These are phyloP conservation scores for Aspergillus texensis DNA, from an alignment of 2,329 filamentous ascomycete species.

Conservation along the genomic window DNA sequence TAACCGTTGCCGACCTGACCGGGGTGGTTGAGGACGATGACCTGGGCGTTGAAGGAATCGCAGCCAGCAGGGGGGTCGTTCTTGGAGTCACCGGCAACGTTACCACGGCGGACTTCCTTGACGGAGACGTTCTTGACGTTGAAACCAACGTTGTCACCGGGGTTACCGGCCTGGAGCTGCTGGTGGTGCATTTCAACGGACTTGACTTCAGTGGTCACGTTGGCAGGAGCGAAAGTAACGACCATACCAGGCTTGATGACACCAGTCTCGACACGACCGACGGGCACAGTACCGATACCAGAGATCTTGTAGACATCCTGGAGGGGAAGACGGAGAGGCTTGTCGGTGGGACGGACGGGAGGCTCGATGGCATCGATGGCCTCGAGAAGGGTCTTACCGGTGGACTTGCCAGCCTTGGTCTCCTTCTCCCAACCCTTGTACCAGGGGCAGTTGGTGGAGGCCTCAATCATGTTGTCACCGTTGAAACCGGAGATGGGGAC, in stretches of 20 bases:
- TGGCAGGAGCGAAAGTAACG: constrained; percentile 97
- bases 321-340: constrained; percentile 99
- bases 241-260: constrained; percentile 79
- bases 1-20: constrained; percentile 99
- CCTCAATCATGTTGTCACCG: constrained; percentile 98
- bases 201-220: constrained; percentile 99
- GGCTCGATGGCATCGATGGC: constrained; percentile 96
- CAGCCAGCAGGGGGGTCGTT: constrained; percentile 90
- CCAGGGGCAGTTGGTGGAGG: constrained; percentile 94
- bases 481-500: constrained; percentile 99
- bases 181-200: constrained; percentile 99
- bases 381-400: constrained; percentile 98
- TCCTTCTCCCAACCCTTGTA: constrained; percentile 99
- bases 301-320: constrained; percentile 99
- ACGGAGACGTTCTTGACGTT: constrained; percentile 99
- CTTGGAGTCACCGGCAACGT: constrained; percentile 99
- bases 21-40: constrained; percentile 99
- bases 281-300: constrained; percentile 99
- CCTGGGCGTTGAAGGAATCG: constrained; percentile 98
- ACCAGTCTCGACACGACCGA: constrained; percentile 99
- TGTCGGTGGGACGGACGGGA: constrained; percentile 92
- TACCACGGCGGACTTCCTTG: constrained; percentile 99
- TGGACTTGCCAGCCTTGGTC: constrained; percentile 81
- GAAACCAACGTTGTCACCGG: constrained; percentile 99
- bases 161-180: constrained; percentile 91